These are phyloP conservation scores for Proliferodiscus dingleyae DNA, from an alignment of 2,329 filamentous ascomycete genomes.

Conservation along the genomic window DNA sequence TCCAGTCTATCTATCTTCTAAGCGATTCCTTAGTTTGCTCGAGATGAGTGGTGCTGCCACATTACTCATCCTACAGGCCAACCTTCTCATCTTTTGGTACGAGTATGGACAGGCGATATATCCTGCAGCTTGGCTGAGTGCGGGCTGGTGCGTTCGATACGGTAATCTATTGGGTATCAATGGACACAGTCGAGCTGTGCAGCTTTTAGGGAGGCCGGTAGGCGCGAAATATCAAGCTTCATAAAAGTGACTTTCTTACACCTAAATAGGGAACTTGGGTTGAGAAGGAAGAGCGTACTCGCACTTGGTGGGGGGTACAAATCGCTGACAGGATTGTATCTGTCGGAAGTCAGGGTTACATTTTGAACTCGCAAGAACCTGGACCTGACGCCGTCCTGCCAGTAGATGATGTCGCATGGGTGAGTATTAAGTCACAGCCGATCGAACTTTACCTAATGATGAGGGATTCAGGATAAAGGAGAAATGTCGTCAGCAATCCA, in stretches of 20 bases:
- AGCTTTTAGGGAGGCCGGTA: conserved; percentile 36
- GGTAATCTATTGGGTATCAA: conserved; percentile 42
- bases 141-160: conserved; percentile 42
- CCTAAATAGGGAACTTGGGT: conserved; percentile 38
- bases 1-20: conserved; percentile 39
- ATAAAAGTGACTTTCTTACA: too few relatives aligned
- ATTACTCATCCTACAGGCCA: conserved; percentile 41
- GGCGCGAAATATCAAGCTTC: conserved; percentile 7
- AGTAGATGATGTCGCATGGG: conserved; percentile 37
- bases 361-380: conserved; percentile 29
- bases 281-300: conserved; percentile 41
- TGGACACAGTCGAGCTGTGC: conserved; percentile 31
- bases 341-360: conserved; percentile 26
- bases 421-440: conserved; percentile 13
- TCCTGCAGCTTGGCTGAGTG: conserved; percentile 45
- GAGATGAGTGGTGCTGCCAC: conserved; percentile 40
- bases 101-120: conserved; percentile 46
- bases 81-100: conserved; percentile 42
- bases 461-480: conserved; percentile 32
- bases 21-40: conserved; percentile 37
- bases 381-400: conserved; percentile 21
- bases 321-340: conserved; percentile 39
- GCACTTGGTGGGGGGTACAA: conserved; percentile 46
- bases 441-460: conserved; percentile 6
- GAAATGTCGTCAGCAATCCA: conserved; percentile 30